Evolutionary conservation across 208 protist species (phyloP), one percentile per base, ranked within the genome.

Genomic region (Crithidia sp.): DNA sequence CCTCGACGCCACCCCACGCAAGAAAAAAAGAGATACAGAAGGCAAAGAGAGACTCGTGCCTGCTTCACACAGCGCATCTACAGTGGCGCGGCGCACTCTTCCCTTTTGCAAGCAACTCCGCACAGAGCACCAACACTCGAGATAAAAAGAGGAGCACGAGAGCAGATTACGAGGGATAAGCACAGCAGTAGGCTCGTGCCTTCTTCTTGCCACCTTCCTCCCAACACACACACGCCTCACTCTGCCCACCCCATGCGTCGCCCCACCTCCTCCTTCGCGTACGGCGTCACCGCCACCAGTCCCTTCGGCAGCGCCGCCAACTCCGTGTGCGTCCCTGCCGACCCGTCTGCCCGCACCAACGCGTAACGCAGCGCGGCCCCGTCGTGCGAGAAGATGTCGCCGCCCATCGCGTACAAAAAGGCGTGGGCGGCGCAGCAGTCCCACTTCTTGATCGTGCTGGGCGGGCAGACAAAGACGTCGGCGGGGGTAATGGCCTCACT

Each of bases 401-500:
- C 90, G 9, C 82, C 85, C 9, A 87, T 57, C 44, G 90, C 86
- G 12, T 59, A 54, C 8, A 95, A 47, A 19, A 96, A 89, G 9
- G 90, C 92, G 67, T 95, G 85, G 13, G 89, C 82, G 6, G 76
- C 90, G 58, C 89, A 93, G 54, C 82, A 90, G 72, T 95, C 92
- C 90, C 92, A 95, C 62, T 88, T 86, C 62, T 86, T 91, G 7
- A 88, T 89, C 39, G 86, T 83, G 36, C 66, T 43, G 0, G 72
- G 74, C 10, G 86, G 87, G 52, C 77, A 87, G 4, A 95, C 58
- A 65, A 91, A 96, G 10, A 89, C 84, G 58, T 95, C 90, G 7
- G 69, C 76, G 8, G 56, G 60, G 3, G 56, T 66, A 57, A 66
- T 57, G 17, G 3, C 13, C 54, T 60, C 70, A 10, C 45, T 19